A percentile compares a stretch with the other conserved stretches of the same genome.
phyloP scores from a whole-genome alignment of 2,329 filamentous ascomycete genomes.

The Colletotrichum siamense region DNA sequence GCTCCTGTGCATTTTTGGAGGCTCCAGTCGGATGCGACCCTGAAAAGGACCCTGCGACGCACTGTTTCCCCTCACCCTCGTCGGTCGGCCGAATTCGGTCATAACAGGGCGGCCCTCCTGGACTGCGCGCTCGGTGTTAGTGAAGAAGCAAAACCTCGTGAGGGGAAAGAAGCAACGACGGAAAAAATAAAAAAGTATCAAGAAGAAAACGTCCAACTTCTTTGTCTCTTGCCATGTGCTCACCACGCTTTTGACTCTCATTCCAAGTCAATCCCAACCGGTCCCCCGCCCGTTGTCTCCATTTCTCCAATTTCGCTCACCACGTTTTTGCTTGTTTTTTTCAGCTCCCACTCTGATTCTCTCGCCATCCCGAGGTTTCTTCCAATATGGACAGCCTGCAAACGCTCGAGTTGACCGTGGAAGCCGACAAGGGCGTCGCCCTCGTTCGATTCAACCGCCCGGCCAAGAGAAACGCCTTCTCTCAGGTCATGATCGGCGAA shows the following conservation, averaged over 20 bases:
- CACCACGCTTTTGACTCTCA: not conserved
- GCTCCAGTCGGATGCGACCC: not conserved
- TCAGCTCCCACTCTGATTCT: no score
- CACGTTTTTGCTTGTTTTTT: not conserved
- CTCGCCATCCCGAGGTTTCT: not conserved
- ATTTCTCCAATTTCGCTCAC: not conserved
- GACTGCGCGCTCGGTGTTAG: not conserved
- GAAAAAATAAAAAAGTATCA: not conserved
- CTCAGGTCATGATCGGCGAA: slow-evolving; percentile 52
- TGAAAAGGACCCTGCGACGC: not conserved
- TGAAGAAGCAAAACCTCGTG: slow-evolving; percentile 8
- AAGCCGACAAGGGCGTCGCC: slow-evolving; percentile 16
- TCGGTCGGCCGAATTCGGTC: not conserved
- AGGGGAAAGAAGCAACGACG: not conserved
- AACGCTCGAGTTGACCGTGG: slow-evolving; percentile 9
- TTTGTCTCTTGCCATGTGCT: slow-evolving; percentile 9
- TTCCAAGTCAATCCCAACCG: not conserved
- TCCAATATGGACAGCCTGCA: slow-evolving; percentile 14
- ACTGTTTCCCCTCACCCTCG: not conserved
- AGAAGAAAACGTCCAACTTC: not conserved
- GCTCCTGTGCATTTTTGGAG: not conserved
- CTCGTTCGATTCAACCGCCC: slow-evolving; percentile 44
- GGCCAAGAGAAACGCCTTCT: slow-evolving; percentile 64
- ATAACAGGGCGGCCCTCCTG: not conserved
- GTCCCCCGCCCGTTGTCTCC: not conserved